phyloP scores from a whole-genome alignment of 148 eudicot species.

The Camellia sinensis region DNA sequence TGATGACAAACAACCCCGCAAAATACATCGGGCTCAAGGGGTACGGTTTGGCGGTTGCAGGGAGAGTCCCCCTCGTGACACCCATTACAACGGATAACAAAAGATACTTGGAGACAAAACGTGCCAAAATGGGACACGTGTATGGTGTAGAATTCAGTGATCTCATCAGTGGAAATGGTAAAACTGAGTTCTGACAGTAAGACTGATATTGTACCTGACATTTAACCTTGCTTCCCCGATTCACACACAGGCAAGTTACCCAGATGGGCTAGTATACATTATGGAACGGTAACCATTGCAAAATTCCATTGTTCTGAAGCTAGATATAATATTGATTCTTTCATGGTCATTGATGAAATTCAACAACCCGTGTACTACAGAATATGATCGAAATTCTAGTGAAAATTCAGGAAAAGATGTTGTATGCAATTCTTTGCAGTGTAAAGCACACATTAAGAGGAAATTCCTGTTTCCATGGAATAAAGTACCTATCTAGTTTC shows the following conservation, averaged over 20 bases:
- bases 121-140: slow-evolving; percentile 86
- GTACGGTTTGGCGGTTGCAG: slow-evolving; percentile 74
- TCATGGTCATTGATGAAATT: neutral
- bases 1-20: slow-evolving; percentile 95
- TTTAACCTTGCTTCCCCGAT: neutral
- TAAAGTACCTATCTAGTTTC: neutral
- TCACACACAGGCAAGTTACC: neutral
- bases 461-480: neutral
- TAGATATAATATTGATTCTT: neutral
- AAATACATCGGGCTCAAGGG: slow-evolving; percentile 81
- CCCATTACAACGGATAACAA: slow-evolving; percentile 78
- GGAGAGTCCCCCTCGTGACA: slow-evolving; percentile 79
- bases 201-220: slow-evolving; percentile 4
- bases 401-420: slow-evolving; percentile 1
- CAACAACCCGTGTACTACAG: neutral
- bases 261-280: neutral
- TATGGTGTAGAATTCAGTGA: slow-evolving; percentile 47
- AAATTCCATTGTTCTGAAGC: neutral
- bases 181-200: slow-evolving; percentile 20
- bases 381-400: neutral
- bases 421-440: neutral
- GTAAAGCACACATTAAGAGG: neutral
- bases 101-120: slow-evolving; percentile 84
- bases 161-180: slow-evolving; percentile 34
- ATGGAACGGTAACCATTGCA: neutral